A percentile compares a stretch with the other conserved stretches of the same genome.
Evolutionary conservation across 768 basidiomycete species (phyloP).

Genomic region (Pleurotus eryngii): DNA sequence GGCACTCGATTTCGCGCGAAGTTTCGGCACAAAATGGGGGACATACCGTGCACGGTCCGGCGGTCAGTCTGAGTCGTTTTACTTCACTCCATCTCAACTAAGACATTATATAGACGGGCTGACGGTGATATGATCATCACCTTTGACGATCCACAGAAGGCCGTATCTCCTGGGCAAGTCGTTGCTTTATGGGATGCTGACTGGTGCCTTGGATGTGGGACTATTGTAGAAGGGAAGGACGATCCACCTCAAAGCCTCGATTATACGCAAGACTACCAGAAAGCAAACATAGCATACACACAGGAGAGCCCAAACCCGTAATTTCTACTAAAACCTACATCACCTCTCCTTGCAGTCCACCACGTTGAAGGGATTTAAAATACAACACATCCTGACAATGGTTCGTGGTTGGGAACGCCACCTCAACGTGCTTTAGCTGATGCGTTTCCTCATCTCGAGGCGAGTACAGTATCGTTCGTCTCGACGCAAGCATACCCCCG

Average conservation of each 20-base stretch:
- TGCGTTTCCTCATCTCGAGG: not conserved
- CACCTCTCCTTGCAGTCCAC: conserved; percentile 1
- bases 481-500: not conserved
- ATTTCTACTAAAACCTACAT: not conserved
- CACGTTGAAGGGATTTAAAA: not conserved
- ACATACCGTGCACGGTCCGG: conserved; percentile 49
- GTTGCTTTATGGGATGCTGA: conserved; percentile 68
- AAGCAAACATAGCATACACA: not conserved
- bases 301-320: not conserved
- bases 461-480: not conserved
- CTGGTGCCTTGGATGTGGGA: conserved; percentile 84
- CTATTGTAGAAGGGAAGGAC: conserved; percentile 38
- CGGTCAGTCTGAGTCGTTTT: conserved; percentile 33
- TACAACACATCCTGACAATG: not conserved
- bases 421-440: not conserved
- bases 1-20: conserved; percentile 55
- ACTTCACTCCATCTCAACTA: not conserved
- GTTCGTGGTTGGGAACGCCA: conserved; percentile 3
- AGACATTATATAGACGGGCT: conserved; percentile 17
- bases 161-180: conserved; percentile 78
- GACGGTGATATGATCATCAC: conserved; percentile 36
- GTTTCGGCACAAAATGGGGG: conserved; percentile 67
- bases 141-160: conserved; percentile 59
- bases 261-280: not conserved
- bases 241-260: not conserved